These are phyloP conservation scores for Hura crepitans DNA, from an alignment of 441 rosid species.

Conservation along the genomic window DNA sequence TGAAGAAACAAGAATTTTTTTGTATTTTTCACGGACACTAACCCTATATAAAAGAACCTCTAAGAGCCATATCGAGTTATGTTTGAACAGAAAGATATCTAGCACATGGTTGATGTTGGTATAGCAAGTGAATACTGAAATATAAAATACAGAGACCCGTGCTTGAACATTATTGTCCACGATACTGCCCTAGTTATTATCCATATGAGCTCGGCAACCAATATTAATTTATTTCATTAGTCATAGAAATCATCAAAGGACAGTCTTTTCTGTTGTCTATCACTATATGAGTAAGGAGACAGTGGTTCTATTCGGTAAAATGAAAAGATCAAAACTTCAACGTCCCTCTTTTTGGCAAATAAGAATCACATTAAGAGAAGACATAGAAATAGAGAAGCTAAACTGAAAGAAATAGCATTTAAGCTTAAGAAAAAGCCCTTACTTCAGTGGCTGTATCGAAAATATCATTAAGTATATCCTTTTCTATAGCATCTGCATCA, in stretches of 20 bases:
- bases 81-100: background rate
- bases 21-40: background rate
- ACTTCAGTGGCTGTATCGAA: conserved; percentile 36
- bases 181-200: background rate
- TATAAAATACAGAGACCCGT: background rate
- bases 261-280: background rate
- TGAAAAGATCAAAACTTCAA: background rate
- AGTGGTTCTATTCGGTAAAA: background rate
- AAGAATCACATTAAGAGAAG: background rate
- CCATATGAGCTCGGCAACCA: background rate
- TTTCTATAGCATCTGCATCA: conserved; percentile 31
- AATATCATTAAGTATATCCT: conserved; percentile 42
- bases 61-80: background rate
- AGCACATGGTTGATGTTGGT: background rate
- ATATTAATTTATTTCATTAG: background rate
- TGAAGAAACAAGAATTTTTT: too few relatives aligned
- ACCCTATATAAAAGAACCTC: background rate
- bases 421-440: conserved; percentile 27
- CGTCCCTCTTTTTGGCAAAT: conserved; percentile 2
- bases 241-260: background rate
- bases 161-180: background rate
- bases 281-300: background rate
- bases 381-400: background rate
- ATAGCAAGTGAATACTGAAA: background rate
- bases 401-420: conserved; percentile 24